Conservation (phyloP, 2,329 filamentous ascomycete species). For the Waltergamsia citrina region DNA sequence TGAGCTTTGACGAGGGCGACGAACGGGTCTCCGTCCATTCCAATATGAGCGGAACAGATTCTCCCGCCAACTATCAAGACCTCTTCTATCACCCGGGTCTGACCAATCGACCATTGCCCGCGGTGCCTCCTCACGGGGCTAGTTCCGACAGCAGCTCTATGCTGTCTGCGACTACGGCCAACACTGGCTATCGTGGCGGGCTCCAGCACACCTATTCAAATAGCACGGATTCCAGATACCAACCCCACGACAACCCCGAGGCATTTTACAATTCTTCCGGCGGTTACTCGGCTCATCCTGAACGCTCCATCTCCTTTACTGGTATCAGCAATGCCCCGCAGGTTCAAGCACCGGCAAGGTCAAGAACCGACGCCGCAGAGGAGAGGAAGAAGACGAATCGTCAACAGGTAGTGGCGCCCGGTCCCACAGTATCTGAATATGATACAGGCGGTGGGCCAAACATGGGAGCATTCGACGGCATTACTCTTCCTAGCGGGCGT, state of each 20-base stretch:
- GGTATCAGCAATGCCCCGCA: conserved; percentile 74
- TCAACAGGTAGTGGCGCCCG: conserved; percentile 33
- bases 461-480: conserved; percentile 65
- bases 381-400: conserved; percentile 48
- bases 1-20: conserved; percentile 91
- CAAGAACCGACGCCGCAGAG: conserved; percentile 86
- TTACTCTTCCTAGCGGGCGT: conserved; percentile 69
- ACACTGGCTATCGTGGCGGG: conserved; percentile 21
- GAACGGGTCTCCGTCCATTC: conserved; percentile 55
- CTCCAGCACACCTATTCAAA: conserved; percentile 3
- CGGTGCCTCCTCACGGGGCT: conserved; percentile 44
- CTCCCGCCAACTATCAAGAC: conserved; percentile 72
- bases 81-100: conserved; percentile 91
- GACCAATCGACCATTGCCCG: conserved; percentile 52
- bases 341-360: conserved; percentile 74
- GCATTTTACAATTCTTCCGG: conserved; percentile 31
- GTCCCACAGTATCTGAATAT: conserved; percentile 44
- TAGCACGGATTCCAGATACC: conserved; percentile 10
- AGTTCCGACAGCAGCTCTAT: conserved; percentile 52
- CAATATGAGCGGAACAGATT: conserved; percentile 50
- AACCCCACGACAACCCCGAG: conserved; percentile 35
- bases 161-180: conserved; percentile 35
- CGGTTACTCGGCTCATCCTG: conserved; percentile 34
- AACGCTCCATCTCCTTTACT: conserved; percentile 73
- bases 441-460: conserved; percentile 42